These are phyloP conservation scores for Pythium scleroteichum DNA, from an alignment of 352 stramenopile genomes.

Conservation along the genomic window DNA sequence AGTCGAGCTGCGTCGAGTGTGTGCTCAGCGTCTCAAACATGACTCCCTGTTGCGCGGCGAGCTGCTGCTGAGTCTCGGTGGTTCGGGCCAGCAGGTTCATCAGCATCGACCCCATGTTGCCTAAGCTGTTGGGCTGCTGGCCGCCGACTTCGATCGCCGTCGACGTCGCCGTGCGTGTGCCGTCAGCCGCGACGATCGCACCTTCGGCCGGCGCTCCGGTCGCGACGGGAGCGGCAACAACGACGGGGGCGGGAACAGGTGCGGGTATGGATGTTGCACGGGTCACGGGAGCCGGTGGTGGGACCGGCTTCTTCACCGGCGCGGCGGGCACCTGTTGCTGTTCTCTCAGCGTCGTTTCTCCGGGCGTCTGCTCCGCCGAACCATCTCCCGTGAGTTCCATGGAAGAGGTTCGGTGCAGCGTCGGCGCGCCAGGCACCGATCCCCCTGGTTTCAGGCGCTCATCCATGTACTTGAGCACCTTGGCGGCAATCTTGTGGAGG, in stretches of 20 bases:
- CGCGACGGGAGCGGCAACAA: neutral
- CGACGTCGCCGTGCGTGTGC: constrained; percentile 51
- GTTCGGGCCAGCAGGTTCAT: constrained; percentile 85
- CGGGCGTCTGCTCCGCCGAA: constrained; percentile 45
- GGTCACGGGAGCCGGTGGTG: constrained; percentile 6
- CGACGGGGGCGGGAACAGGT: constrained; percentile 10
- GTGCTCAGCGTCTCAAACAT: constrained; percentile 88
- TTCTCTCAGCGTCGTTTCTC: constrained; percentile 58
- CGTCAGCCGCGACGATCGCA: constrained; percentile 43
- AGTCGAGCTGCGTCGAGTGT: constrained; percentile 80
- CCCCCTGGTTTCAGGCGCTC: constrained; percentile 59
- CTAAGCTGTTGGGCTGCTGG: constrained; percentile 59
- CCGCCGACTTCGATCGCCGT: constrained; percentile 67
- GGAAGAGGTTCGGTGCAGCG: constrained; percentile 35
- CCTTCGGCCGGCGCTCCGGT: constrained; percentile 28
- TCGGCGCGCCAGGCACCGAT: constrained; percentile 1
- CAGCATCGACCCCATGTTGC: constrained; percentile 88
- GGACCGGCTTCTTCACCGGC: constrained; percentile 32
- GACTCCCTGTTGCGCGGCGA: constrained; percentile 80
- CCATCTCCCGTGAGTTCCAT: constrained; percentile 29
- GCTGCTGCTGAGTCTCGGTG: constrained; percentile 85
- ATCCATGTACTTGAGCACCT: constrained; percentile 89
- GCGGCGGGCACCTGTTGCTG: constrained; percentile 34
- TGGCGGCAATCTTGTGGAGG: constrained; percentile 84
- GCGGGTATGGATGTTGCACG: constrained; percentile 21